Conservation (phyloP, 176 grass and related monocot genomes). For the Typha latifolia region DNA sequence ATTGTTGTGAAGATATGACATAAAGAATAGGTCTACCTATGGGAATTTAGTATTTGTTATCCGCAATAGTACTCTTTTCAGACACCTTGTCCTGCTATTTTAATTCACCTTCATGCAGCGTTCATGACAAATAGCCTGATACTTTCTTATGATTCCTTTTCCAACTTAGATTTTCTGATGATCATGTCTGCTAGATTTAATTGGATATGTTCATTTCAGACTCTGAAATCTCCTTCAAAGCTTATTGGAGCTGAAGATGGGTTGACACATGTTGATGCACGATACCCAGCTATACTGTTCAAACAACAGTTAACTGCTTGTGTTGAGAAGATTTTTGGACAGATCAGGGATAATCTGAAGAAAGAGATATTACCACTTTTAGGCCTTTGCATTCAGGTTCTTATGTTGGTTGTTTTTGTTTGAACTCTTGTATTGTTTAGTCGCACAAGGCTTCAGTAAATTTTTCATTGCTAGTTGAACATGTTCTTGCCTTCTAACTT, state of each 20-base stretch:
- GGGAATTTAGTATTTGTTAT: no score
- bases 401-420: not conserved
- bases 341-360: conserved; percentile 94
- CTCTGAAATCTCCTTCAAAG: conserved; percentile 53
- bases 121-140: no score
- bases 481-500: no score
- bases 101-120: no score
- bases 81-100: no score
- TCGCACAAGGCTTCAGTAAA: not conserved
- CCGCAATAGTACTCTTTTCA: no score
- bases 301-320: conserved; percentile 95
- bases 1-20: no score
- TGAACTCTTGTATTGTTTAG: not conserved
- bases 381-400: conserved; percentile 90
- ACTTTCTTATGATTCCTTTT: not conserved
- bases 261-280: conserved; percentile 71
- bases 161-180: not conserved
- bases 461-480: not conserved
- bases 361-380: conserved; percentile 92
- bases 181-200: not conserved
- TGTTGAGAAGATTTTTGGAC: conserved; percentile 91
- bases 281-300: conserved; percentile 91
- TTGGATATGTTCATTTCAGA: conserved; percentile 26
- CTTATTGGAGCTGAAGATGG: conserved; percentile 52
- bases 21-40: no score